These are phyloP conservation scores for Solanum neorickii DNA, from an alignment of 257 asterid genomes.

Conservation along the genomic window DNA sequence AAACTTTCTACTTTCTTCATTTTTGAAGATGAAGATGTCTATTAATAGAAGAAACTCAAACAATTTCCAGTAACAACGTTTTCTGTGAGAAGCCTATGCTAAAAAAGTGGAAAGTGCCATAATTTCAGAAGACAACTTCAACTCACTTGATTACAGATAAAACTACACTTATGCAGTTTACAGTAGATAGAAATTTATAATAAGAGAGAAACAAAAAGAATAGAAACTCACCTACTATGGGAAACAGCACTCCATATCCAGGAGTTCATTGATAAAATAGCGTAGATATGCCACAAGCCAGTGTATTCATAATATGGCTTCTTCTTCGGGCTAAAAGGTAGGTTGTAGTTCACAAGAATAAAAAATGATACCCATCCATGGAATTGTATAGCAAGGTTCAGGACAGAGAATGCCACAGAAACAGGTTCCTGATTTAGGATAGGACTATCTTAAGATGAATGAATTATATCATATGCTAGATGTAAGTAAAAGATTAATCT, in stretches of 20 bases:
- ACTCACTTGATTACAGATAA: neutral
- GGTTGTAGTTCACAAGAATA: conserved; percentile 70
- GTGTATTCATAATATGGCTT: conserved; percentile 70
- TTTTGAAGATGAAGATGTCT: neutral
- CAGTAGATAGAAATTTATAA: neutral
- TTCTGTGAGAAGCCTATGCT: neutral
- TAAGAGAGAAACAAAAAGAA: neutral
- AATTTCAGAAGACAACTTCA: neutral
- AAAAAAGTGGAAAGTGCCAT: neutral
- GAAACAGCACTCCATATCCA: conserved; percentile 89
- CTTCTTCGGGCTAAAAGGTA: conserved; percentile 53
- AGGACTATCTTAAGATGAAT: neutral
- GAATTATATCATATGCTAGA: neutral
- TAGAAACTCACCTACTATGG: conserved; percentile 55
- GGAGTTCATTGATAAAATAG: conserved; percentile 60
- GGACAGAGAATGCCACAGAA: conserved; percentile 76
- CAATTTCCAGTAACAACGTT: neutral
- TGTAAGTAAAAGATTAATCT: neutral
- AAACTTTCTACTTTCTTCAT: neutral
- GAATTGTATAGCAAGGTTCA: conserved; percentile 80
- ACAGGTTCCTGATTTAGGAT: conserved; percentile 63
- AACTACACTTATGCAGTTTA: neutral
- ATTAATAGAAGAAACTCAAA: neutral
- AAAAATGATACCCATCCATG: conserved; percentile 92
- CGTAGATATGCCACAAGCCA: conserved; percentile 75